These are phyloP conservation scores for Puccinia triticina DNA, from an alignment of 1,284 basidiomycete species.

Conservation along the genomic window DNA sequence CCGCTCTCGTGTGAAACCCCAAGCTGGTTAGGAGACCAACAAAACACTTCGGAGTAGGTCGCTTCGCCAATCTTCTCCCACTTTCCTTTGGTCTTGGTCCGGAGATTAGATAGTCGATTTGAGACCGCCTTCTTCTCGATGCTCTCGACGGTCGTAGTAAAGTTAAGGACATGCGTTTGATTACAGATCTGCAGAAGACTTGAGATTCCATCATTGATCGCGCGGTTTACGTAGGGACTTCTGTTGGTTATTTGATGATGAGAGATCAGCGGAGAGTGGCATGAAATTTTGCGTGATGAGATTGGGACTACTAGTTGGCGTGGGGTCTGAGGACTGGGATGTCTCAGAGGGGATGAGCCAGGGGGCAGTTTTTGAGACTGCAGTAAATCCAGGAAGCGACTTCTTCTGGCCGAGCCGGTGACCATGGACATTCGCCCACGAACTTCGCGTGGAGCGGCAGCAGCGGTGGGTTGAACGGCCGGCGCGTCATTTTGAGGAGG, in stretches of 20 bases:
- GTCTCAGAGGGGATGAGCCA: neutral
- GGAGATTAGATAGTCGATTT: conserved; percentile 1
- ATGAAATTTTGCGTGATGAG: conserved; percentile 7
- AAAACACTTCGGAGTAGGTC: conserved; percentile 47
- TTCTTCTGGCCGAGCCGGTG: conserved; percentile 43
- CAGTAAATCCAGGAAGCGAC: neutral
- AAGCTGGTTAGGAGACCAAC: conserved; percentile 19
- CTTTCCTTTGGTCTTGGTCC: conserved; percentile 14
- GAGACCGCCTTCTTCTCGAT: conserved; percentile 1
- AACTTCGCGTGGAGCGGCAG: conserved; percentile 8
- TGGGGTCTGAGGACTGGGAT: neutral
- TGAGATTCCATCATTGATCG: conserved; percentile 28
- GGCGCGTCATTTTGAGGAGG: neutral
- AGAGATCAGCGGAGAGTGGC: conserved; percentile 13
- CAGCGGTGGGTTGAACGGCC: neutral
- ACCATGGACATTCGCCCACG: conserved; percentile 42
- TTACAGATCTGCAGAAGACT: conserved; percentile 35
- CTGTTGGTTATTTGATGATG: conserved; percentile 17
- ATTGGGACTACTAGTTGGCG: neutral
- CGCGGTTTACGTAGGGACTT: neutral
- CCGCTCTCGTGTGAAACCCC: neutral
- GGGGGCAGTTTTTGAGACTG: neutral
- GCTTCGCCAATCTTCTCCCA: conserved; percentile 49
- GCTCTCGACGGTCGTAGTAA: conserved; percentile 10
- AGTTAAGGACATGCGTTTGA: conserved; percentile 35